Percentiles rank a stretch among this genome's conserved stretches.
These are phyloP conservation scores for Cutaneotrichosporon sp. DNA, from an alignment of 1,284 basidiomycete species.

Conservation along the genomic window DNA sequence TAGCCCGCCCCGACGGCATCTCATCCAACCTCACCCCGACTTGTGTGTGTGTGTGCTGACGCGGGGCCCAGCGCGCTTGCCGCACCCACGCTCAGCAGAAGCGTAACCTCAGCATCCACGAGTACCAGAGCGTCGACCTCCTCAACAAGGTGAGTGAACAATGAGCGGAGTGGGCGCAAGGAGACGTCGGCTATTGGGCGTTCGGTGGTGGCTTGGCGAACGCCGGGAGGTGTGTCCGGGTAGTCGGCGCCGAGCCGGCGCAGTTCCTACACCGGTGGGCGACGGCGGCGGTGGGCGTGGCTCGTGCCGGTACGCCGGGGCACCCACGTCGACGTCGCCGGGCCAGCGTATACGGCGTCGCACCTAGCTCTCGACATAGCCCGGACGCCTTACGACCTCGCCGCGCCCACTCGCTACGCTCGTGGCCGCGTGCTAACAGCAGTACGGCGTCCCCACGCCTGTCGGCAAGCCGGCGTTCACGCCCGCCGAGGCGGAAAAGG, in stretches of 20 bases:
- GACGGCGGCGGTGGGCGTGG: no score
- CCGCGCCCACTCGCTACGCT: not conserved
- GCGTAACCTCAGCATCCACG: slow-evolving; percentile 94
- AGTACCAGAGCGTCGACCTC: slow-evolving; percentile 93
- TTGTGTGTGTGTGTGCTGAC: not conserved
- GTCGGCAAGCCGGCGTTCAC: slow-evolving; percentile 83
- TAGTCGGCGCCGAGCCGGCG: no score
- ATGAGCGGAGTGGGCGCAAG: not conserved
- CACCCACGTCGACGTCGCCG: no score
- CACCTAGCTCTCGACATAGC: no score
- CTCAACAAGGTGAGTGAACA: slow-evolving; percentile 83
- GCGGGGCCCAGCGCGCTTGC: slow-evolving; percentile 7
- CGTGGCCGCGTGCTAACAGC: slow-evolving; percentile 7
- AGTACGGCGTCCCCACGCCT: slow-evolving; percentile 97
- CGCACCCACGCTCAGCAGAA: slow-evolving; percentile 19
- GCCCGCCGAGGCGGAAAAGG: slow-evolving; percentile 81
- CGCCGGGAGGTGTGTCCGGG: no score
- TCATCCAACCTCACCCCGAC: not conserved
- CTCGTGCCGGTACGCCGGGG: no score
- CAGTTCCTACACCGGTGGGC: no score
- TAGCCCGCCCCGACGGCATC: not conserved
- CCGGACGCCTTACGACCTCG: not conserved
- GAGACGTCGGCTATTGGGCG: not conserved
- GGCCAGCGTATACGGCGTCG: no score
- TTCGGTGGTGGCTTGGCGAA: no score